Conservation (phyloP, 176 grass and related monocot genomes). For the Rhipidocladum racemiflorum region DNA sequence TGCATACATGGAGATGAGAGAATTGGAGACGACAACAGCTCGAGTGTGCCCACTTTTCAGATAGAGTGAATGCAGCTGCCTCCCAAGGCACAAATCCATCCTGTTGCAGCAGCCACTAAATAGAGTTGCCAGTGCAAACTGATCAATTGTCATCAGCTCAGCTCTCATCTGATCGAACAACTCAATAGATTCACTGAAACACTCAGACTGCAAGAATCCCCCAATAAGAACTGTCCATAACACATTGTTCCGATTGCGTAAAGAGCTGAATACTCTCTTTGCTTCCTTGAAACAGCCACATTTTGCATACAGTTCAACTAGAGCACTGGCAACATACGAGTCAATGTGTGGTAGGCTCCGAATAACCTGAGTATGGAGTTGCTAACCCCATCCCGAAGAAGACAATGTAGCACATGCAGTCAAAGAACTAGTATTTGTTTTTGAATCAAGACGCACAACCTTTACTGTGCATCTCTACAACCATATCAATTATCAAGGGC, state of each 20-base stretch:
- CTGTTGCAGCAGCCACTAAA: conserved; percentile 71
- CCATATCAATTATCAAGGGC: conserved; percentile 56
- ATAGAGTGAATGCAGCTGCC: conserved; percentile 71
- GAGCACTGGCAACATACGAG: conserved; percentile 76
- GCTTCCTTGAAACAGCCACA: conserved; percentile 63
- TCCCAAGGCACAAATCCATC: conserved; percentile 63
- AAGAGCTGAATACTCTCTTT: conserved; percentile 57
- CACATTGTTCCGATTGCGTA: conserved; percentile 47
- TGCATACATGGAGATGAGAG: conserved; percentile 85
- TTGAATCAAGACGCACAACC: conserved; percentile 66
- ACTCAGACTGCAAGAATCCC: conserved; percentile 61
- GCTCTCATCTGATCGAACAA: conserved; percentile 89
- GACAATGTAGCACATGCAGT: conserved; percentile 71
- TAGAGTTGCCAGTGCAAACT: conserved; percentile 70
- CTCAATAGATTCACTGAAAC: conserved; percentile 62
- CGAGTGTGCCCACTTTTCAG: conserved; percentile 54
- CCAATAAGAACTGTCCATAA: conserved; percentile 85
- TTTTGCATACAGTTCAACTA: conserved; percentile 93
- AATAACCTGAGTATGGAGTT: conserved; percentile 75
- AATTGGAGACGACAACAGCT: conserved; percentile 70
- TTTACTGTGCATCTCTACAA: conserved; percentile 64
- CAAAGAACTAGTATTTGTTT: conserved; percentile 76
- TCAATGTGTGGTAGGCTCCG: conserved; percentile 55
- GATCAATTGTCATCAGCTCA: conserved; percentile 53
- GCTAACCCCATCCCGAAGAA: conserved; percentile 61